Evolutionary conservation across 805 yeast genomes (phyloP).

Genomic region (Kazachstania africana): DNA sequence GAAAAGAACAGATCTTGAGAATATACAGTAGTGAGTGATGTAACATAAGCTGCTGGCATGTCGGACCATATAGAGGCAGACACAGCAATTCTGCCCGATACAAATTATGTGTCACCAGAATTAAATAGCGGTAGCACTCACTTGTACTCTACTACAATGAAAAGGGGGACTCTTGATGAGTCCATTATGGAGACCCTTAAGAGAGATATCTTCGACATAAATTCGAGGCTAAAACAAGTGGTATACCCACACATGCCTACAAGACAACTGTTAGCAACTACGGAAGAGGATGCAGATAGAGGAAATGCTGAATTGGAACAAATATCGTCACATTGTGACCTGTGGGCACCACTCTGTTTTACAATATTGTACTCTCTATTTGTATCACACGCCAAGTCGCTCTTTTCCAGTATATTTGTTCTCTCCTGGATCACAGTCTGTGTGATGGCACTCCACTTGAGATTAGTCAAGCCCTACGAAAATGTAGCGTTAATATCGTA

Average conservation of each 20-base stretch:
- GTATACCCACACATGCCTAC: slow-evolving; percentile 25
- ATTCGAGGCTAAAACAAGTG: slow-evolving; percentile 22
- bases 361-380: slow-evolving; percentile 21
- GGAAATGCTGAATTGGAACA: slow-evolving; percentile 2
- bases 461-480: slow-evolving; percentile 16
- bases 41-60: too few species aligned
- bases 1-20: too few species aligned
- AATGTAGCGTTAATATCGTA: slow-evolving; percentile 20
- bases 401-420: slow-evolving; percentile 24
- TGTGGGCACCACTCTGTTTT: slow-evolving; percentile 28
- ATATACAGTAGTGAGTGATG: too few species aligned
- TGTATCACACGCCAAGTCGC: slow-evolving; percentile 21
- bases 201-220: slow-evolving; percentile 23
- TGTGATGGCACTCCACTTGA: slow-evolving; percentile 22
- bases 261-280: slow-evolving; percentile 3
- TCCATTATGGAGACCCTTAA: slow-evolving; percentile 18
- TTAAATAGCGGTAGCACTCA: too few species aligned
- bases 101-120: too few species aligned
- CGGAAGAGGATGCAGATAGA: slow-evolving; percentile 1
- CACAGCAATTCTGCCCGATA: too few species aligned
- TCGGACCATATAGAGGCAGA: not conserved
- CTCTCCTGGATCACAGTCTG: slow-evolving; percentile 20
- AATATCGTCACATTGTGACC: slow-evolving; percentile 17
- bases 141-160: not conserved
- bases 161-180: slow-evolving; percentile 27